Evolutionary conservation across 495 filamentous ascomycete genomes (phyloP).

Genomic region (Sordaria brevicollis): DNA sequence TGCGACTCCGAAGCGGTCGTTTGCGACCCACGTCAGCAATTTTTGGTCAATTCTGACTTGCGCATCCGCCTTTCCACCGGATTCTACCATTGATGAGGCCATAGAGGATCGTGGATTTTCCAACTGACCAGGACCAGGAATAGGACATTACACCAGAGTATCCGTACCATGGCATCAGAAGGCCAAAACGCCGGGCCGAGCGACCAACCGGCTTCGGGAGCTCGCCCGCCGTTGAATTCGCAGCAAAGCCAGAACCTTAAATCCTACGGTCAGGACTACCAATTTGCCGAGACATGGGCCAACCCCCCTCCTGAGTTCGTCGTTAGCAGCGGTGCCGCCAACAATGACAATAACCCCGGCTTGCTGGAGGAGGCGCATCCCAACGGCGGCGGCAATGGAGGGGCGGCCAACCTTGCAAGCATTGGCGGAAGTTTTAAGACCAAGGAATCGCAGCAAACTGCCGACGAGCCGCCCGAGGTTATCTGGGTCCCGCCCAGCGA

Average conservation of each 20-base stretch:
- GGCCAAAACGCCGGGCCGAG: background rate
- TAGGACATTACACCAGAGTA: background rate
- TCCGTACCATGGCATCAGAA: conserved; percentile 4
- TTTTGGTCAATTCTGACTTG: background rate
- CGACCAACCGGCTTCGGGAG: background rate
- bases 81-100: background rate
- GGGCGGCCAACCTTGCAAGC: background rate
- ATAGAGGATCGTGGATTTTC: background rate
- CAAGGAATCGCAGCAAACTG: conserved; percentile 3
- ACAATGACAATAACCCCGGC: background rate
- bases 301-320: conserved; percentile 19
- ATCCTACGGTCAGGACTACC: conserved; percentile 13
- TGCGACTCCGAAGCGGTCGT: background rate
- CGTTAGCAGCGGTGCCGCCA: background rate
- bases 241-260: conserved; percentile 1
- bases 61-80: background rate
- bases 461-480: background rate
- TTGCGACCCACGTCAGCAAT: background rate
- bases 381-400: conserved; percentile 1
- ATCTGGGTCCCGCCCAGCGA: conserved; percentile 11
- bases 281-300: conserved; percentile 15
- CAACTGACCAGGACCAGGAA: background rate
- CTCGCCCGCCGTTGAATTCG: conserved; percentile 1
- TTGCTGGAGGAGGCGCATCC: background rate
- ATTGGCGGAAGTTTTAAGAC: background rate